A percentile compares a stretch with the other conserved stretches of the same genome.
Conservation (phyloP, 148 eudicot genomes). For the Hydrangea macrophylla region DNA sequence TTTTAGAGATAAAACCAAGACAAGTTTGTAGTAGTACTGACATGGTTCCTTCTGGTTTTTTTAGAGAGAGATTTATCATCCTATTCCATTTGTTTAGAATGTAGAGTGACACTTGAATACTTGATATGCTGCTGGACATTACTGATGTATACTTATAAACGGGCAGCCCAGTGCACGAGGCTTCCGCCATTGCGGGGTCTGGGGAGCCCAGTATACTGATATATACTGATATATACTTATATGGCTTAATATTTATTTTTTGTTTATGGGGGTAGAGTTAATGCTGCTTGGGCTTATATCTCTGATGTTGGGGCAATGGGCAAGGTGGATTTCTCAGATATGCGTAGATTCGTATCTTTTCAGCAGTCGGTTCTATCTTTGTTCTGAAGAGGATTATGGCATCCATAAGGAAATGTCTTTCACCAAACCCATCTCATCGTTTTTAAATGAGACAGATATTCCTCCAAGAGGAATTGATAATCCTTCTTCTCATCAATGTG, state of each 20-base stretch:
- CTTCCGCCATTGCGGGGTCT: too few species aligned
- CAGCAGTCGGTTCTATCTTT: slow-evolving; percentile 68
- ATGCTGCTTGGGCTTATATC: slow-evolving; percentile 98
- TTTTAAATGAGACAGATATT: slow-evolving; percentile 45
- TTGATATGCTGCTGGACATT: too few species aligned
- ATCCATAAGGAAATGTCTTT: slow-evolving; percentile 23
- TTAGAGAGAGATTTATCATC: too few species aligned
- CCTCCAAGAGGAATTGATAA: slow-evolving; percentile 52
- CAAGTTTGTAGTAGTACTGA: not conserved
- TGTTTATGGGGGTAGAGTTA: slow-evolving; percentile 47
- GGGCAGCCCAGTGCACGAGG: too few species aligned
- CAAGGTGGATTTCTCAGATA: slow-evolving; percentile 79
- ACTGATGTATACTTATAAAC: too few species aligned
- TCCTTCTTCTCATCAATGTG: slow-evolving; percentile 50
- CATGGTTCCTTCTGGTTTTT: too few species aligned
- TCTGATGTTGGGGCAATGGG: slow-evolving; percentile 87
- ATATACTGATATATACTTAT: too few species aligned
- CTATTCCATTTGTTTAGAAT: too few species aligned
- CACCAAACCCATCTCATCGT: slow-evolving; percentile 27
- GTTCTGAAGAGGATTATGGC: slow-evolving; percentile 71
- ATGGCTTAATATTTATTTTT: not conserved
- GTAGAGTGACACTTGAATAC: too few species aligned
- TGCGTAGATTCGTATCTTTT: slow-evolving; percentile 93
- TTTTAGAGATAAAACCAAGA: not conserved
- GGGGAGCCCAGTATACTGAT: too few species aligned